Base-by-base conservation (phyloP, 441 rosid species). In the Arabidopsis lyrata region DNA sequence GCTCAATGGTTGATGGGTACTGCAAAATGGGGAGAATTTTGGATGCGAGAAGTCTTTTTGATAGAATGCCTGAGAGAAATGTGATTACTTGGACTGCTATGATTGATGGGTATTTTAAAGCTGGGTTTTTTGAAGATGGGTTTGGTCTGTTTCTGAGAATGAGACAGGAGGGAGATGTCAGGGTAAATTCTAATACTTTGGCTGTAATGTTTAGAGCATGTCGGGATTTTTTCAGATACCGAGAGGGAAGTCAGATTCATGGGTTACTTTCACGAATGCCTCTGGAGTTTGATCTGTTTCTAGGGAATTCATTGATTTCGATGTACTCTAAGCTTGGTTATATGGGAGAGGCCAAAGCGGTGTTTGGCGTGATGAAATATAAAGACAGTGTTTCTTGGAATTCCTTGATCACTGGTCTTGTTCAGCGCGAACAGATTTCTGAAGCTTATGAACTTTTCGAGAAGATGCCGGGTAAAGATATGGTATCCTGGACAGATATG, bases 1-100 rank as follows among this genome's bases (percentile, higher is more conserved):
- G 90, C 78, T 83, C 85, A 52, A 84, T 91, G 87, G 32, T 91
- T 78, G 88, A 91, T 81, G 97, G 95, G 0, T 88, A 79, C 64
- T 87, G 93, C 80, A 91, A 86, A 80, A 78, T 80, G 53, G 87
- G 89, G 50, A 80, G 72, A 49, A 31, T 89, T 59, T 42, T 42
- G 50, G 83, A 85, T 48, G 97, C 93, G 63, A 83, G 85, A 73
- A 68, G 66, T 10, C 20, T 89, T 39, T 88, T 91, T 71, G 84
- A 87, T 67, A 20, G 32, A 52, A 87, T 86, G 87, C 60, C 75
- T 2, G 82, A 83, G 80, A 87, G 66, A 76, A 89, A 89, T 83
- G 91, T 89, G 56, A 82, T 91, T 70, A 77, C 91, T 77, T 91
- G 95, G 95, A 88, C 93, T 5, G 76, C 92, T 36, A 86, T 91